phyloP scores from a whole-genome alignment of 2,329 filamentous ascomycete genomes.

The Zasmidium cellare region DNA sequence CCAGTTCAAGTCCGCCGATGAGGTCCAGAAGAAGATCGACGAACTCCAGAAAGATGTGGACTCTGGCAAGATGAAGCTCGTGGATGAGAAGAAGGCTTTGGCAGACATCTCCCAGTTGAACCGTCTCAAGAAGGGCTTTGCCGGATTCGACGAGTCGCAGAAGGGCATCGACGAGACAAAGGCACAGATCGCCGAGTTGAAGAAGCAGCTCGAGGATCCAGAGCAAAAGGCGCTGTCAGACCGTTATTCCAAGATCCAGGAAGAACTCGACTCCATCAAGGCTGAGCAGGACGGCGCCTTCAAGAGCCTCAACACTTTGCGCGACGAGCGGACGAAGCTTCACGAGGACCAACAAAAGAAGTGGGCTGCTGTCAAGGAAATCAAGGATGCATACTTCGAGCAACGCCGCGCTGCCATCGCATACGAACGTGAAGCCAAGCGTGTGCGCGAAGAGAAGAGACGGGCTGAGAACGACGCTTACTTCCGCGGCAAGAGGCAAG shows the following conservation, averaged over 20 bases:
- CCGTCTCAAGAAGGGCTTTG: constrained; percentile 90
- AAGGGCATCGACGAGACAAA: constrained; percentile 87
- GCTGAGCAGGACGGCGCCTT: constrained; percentile 87
- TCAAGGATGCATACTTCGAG: constrained; percentile 87
- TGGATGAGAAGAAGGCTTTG: constrained; percentile 95
- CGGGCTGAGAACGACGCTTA: constrained; percentile 77
- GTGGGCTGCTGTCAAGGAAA: constrained; percentile 74
- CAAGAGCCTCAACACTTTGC: constrained; percentile 81
- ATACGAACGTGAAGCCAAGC: constrained; percentile 80
- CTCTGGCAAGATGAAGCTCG: constrained; percentile 86
- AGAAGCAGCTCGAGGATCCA: constrained; percentile 86
- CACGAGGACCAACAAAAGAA: constrained; percentile 86
- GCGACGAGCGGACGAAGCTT: constrained; percentile 81
- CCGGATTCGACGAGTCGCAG: constrained; percentile 74
- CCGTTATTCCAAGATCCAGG: constrained; percentile 79
- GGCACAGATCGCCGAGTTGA: constrained; percentile 82
- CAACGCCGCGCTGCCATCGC: constrained; percentile 78
- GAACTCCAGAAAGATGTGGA: constrained; percentile 83
- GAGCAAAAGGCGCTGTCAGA: constrained; percentile 86
- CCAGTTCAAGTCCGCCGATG: constrained; percentile 82
- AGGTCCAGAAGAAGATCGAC: constrained; percentile 80
- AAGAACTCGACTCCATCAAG: constrained; percentile 87
- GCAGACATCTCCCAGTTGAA: constrained; percentile 77
- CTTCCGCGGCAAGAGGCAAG: constrained; percentile 71
- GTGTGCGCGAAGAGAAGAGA: constrained; percentile 73